A percentile compares a stretch with the other conserved stretches of the same genome.
Conservation (phyloP, 2,329 filamentous ascomycete genomes). For the Claviceps africana region DNA sequence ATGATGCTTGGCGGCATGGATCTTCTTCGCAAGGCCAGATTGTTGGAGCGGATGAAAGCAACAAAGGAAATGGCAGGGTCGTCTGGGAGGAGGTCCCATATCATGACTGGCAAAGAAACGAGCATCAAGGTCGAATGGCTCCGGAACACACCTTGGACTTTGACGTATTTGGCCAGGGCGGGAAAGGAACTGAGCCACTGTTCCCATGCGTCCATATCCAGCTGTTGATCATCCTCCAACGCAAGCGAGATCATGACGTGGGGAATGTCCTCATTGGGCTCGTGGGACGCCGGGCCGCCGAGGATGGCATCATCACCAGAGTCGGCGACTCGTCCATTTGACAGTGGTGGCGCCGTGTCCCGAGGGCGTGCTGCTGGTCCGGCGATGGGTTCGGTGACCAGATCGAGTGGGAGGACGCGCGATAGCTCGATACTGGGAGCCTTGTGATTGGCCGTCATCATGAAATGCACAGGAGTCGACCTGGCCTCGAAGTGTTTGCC, state of each 20-base stretch:
- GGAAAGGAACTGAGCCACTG: slow-evolving; percentile 43
- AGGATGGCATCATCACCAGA: slow-evolving; percentile 10
- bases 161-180: slow-evolving; percentile 44
- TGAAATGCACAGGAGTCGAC: slow-evolving; percentile 46
- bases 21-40: slow-evolving; percentile 26
- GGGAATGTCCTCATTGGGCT: slow-evolving; percentile 40
- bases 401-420: slow-evolving; percentile 16
- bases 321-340: slow-evolving; percentile 15
- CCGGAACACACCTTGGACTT: slow-evolving; percentile 47
- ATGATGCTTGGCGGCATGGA: slow-evolving; percentile 6
- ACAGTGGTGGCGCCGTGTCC: slow-evolving; percentile 6
- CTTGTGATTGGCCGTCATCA: slow-evolving; percentile 48
- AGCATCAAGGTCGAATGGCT: slow-evolving; percentile 46
- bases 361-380: slow-evolving; percentile 4
- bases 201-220: slow-evolving; percentile 46
- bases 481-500: slow-evolving; percentile 43
- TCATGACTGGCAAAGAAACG: slow-evolving; percentile 42
- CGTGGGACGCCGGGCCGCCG: slow-evolving; percentile 19
- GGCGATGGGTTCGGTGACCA: slow-evolving; percentile 12
- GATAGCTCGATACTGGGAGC: slow-evolving; percentile 44
- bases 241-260: slow-evolving; percentile 49
- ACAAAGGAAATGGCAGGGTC: slow-evolving; percentile 43
- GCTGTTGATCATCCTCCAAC: slow-evolving; percentile 40
- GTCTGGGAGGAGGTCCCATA: slow-evolving; percentile 46
- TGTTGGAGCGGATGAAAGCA: slow-evolving; percentile 45